A percentile compares a stretch with the other conserved stretches of the same genome.
Conservation (phyloP, 768 basidiomycete genomes). For the Pilatotrama ljubarskyi region DNA sequence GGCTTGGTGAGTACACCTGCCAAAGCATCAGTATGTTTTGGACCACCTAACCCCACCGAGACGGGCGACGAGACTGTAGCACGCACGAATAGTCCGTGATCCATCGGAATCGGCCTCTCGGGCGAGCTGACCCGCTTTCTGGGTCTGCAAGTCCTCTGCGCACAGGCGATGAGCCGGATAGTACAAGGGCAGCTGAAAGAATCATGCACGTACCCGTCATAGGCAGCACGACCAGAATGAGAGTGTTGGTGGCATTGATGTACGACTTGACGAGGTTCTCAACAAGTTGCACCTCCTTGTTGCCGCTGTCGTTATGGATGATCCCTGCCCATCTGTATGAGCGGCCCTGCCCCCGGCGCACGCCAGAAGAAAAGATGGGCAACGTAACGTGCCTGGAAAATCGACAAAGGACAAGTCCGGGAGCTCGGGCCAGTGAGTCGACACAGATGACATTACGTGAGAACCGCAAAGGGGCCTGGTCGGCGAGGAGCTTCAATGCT, state of each 20-base stretch:
- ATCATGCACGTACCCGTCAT: conserved; percentile 50
- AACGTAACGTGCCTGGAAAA: conserved; percentile 28
- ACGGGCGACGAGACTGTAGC: too few relatives aligned
- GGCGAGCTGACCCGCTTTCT: conserved; percentile 52
- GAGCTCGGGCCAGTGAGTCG: conserved; percentile 28
- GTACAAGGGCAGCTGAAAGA: too few relatives aligned
- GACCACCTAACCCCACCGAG: too few relatives aligned
- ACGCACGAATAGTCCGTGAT: conserved; percentile 50
- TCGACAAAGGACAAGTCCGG: conserved; percentile 31
- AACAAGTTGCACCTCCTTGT: conserved; percentile 45
- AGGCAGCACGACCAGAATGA: conserved; percentile 55
- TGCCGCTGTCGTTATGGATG: conserved; percentile 47
- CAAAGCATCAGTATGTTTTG: too few relatives aligned
- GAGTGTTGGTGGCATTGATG: conserved; percentile 49
- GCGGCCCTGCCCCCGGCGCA: too few relatives aligned
- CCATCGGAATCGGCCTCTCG: conserved; percentile 47
- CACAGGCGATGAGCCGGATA: too few relatives aligned
- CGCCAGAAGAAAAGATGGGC: too few relatives aligned
- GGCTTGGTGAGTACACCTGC: conserved; percentile 73
- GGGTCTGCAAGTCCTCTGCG: conserved; percentile 60
- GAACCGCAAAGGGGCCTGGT: too few relatives aligned
- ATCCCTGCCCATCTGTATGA: too few relatives aligned
- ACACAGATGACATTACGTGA: conserved; percentile 31
- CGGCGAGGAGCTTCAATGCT: too few relatives aligned
- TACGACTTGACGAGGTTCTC: conserved; percentile 49